Conservation (phyloP, 2,329 filamentous ascomycete species). For the Parastagonospora nodorum region DNA sequence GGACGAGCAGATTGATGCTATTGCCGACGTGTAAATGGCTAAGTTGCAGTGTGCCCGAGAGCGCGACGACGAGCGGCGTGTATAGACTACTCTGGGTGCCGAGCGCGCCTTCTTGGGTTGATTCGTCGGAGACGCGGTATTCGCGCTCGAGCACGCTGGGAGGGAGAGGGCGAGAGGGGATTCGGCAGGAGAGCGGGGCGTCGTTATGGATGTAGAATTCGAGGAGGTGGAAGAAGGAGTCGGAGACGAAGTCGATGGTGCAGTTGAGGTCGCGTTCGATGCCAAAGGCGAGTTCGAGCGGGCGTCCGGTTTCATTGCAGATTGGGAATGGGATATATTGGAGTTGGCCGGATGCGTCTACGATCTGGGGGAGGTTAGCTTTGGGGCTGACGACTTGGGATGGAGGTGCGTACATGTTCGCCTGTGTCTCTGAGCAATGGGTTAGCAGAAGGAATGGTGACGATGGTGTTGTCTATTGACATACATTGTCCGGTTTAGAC, state of each 20-base stretch:
- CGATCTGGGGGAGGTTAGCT: constrained; percentile 56
- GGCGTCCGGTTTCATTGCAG: constrained; percentile 84
- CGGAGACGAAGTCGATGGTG: constrained; percentile 76
- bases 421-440: constrained; percentile 72
- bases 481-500: constrained; percentile 59
- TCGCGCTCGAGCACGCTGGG: constrained; percentile 41
- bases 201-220: constrained; percentile 99
- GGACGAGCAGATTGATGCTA: constrained; percentile 86
- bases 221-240: constrained; percentile 83
- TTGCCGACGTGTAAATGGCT: constrained; percentile 87
- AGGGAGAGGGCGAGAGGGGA: constrained; percentile 74
- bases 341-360: constrained; percentile 78
- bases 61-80: constrained; percentile 84
- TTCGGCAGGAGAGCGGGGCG: constrained; percentile 86
- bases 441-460: constrained; percentile 9
- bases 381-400: background rate
- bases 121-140: constrained; percentile 47
- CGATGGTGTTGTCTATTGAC: constrained; percentile 10
- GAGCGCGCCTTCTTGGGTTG: constrained; percentile 41
- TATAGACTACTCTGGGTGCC: constrained; percentile 53
- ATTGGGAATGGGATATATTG: constrained; percentile 90
- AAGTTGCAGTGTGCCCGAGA: constrained; percentile 85
- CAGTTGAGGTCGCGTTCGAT: constrained; percentile 80
- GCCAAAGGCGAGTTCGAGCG: constrained; percentile 87
- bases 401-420: constrained; percentile 66